These are phyloP conservation scores for Lepidium sativum DNA, from an alignment of 345 rosid species.

Conservation along the genomic window DNA sequence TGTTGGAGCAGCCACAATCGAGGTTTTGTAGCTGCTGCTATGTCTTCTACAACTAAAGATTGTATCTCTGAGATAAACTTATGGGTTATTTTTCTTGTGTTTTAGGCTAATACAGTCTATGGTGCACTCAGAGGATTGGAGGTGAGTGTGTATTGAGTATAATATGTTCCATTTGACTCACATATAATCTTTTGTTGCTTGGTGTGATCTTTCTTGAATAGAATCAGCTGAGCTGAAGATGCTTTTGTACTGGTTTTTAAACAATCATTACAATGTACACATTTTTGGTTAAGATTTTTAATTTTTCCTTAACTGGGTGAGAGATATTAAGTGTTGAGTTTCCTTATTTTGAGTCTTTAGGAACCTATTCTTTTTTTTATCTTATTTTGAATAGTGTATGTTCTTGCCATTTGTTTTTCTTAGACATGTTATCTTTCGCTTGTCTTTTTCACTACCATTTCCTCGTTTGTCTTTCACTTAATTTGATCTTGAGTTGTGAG, in stretches of 20 bases:
- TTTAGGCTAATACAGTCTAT: conserved; percentile 79
- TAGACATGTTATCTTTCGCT: neutral
- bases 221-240: neutral
- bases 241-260: neutral
- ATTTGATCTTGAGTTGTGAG: neutral
- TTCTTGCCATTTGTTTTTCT: neutral
- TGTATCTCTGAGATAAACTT: neutral
- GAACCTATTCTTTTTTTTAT: neutral
- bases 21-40: conserved; percentile 33
- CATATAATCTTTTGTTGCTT: neutral
- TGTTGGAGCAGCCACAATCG: conserved; percentile 54
- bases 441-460: neutral
- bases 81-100: neutral
- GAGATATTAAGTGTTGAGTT: neutral
- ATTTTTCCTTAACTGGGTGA: neutral
- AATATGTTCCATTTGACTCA: conserved; percentile 4
- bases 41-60: neutral
- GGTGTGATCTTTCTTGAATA: no score
- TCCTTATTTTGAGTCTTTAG: neutral
- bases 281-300: neutral
- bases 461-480: neutral
- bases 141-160: conserved; percentile 36
- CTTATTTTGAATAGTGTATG: neutral
- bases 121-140: conserved; percentile 92
- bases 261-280: neutral